These are phyloP conservation scores for Cladochytrium tenue DNA, from an alignment of 371 early-diverging fungal species.

Conservation along the genomic window DNA sequence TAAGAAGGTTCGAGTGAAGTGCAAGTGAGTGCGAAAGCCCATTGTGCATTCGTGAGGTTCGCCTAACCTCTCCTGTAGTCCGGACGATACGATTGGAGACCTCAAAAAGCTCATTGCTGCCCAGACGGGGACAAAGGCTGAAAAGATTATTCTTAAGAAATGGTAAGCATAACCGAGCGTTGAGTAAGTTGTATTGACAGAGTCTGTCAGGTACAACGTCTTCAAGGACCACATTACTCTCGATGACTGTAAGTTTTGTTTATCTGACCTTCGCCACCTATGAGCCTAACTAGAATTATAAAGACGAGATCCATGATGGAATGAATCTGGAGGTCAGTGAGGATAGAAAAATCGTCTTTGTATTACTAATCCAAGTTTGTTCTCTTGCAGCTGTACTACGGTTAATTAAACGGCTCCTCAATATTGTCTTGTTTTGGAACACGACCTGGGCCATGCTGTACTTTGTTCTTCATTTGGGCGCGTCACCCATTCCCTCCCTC, in stretches of 20 bases:
- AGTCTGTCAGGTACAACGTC: constrained; percentile 63
- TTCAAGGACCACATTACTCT: constrained; percentile 92
- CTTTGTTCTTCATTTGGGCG: too few relatives aligned
- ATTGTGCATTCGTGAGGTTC: constrained; percentile 7
- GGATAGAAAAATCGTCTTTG: background rate
- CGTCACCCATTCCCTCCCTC: too few relatives aligned
- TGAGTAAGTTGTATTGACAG: background rate
- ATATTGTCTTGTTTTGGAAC: too few relatives aligned
- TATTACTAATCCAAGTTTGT: background rate
- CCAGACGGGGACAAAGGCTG: constrained; percentile 88
- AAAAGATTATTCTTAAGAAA: constrained; percentile 90
- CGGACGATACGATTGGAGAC: constrained; percentile 85
- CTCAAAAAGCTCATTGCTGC: constrained; percentile 91
- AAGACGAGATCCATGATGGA: constrained; percentile 86
- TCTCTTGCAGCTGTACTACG: too few relatives aligned
- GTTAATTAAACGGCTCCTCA: too few relatives aligned
- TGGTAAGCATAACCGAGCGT: too few relatives aligned
- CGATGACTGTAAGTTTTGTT: constrained; percentile 71
- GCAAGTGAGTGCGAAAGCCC: constrained; percentile 60
- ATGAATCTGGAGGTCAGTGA: constrained; percentile 76
- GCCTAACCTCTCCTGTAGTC: constrained; percentile 43
- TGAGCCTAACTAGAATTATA: background rate
- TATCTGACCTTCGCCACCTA: background rate
- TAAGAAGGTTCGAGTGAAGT: constrained; percentile 90
- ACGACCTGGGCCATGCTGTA: too few relatives aligned